Base-by-base conservation (phyloP, 1,139 yeast genomes). In the Yamadazyma songkhlaensis region DNA sequence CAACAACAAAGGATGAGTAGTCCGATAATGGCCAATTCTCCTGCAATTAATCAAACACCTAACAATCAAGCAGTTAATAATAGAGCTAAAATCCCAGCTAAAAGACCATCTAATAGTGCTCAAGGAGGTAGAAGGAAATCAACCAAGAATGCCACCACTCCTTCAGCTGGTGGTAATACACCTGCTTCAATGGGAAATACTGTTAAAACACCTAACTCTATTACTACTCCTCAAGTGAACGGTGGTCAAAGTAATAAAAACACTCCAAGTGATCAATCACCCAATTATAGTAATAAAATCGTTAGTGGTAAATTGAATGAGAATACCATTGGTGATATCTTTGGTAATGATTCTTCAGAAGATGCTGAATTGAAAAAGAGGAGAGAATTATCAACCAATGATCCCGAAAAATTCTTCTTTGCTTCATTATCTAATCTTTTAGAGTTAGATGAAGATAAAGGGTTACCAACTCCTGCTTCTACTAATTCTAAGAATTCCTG, bases 351-450 rank as follows among this genome's bases (percentile, higher is more conserved):
- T 34, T 25, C 32, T 13, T 35, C 40, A 3, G 44, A 37, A 23
- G 74, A 70, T 45, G 49, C 60, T 10, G 65, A 62, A 39, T 57
- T 65, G 42, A 60, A 65, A 26, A 68, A 61, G 44, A 57, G 83
- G 39, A 62, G 77, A 36, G 77, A 72, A 35, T 61, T 77, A 37
- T 71, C 76, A 1, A 54, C 54, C 35, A 48, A 54, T 20, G 76
- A 77, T 47, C 77, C 81, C 0, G 70, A 72, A 37, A 60, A 62
- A 42, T 77, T 74, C 53, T 74, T 77, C 51, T 61, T 71, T 37
- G 73, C 79, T 0, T 67, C 81, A 1, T 59, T 77, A 42, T 84
- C 77, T 9, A 77, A 77, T 49, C 58, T 75, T 29, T 58, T 77
- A 41, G 77, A 72, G 33, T 49, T 77, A 32, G 72, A 68, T 17